Conservation (phyloP, 2,329 filamentous ascomycete genomes). For the Podosphaera fusca region DNA sequence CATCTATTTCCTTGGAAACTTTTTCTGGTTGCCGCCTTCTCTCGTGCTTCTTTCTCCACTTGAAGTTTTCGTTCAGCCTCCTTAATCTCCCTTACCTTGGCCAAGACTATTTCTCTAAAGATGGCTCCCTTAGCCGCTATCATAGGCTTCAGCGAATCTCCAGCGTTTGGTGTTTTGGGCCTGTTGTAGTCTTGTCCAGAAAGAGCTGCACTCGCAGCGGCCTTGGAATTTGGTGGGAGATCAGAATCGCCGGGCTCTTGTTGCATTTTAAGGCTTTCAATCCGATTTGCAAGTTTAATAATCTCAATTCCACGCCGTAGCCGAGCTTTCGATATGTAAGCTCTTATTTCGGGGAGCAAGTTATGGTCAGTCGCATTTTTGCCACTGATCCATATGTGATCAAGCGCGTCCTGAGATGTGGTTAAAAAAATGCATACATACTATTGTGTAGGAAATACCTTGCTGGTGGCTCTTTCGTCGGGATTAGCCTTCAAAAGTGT, state of each 20-base stretch:
- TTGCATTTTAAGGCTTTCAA: slow-evolving; percentile 80
- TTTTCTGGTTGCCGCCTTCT: slow-evolving; percentile 11
- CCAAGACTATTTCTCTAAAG: slow-evolving; percentile 82
- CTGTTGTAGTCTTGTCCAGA: slow-evolving; percentile 4
- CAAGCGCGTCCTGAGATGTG: slow-evolving; percentile 41
- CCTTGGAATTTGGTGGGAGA: slow-evolving; percentile 29
- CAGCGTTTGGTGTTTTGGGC: slow-evolving; percentile 4
- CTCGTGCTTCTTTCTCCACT: slow-evolving; percentile 22
- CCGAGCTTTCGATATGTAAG: slow-evolving; percentile 76
- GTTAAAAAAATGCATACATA: slow-evolving; percentile 3
- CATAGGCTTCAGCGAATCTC: slow-evolving; percentile 22
- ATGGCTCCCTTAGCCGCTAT: slow-evolving; percentile 42
- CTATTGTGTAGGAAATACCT: slow-evolving; percentile 25
- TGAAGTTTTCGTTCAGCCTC: slow-evolving; percentile 55
- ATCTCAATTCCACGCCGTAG: slow-evolving; percentile 86
- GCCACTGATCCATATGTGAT: slow-evolving; percentile 75
- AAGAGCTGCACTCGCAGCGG: slow-evolving; percentile 28
- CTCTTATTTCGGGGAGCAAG: slow-evolving; percentile 87
- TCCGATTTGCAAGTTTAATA: slow-evolving; percentile 86
- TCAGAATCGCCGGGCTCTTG: slow-evolving; percentile 49
- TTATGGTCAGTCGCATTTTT: slow-evolving; percentile 87
- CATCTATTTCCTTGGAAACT: neutral
- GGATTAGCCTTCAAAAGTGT: slow-evolving; percentile 59
- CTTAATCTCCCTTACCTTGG: slow-evolving; percentile 84
- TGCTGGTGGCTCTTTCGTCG: slow-evolving; percentile 51